Percentiles rank a stretch among this genome's conserved stretches.
Conservation (phyloP, 1,284 basidiomycete genomes). For the Mycosarcoma mackinlayi region DNA sequence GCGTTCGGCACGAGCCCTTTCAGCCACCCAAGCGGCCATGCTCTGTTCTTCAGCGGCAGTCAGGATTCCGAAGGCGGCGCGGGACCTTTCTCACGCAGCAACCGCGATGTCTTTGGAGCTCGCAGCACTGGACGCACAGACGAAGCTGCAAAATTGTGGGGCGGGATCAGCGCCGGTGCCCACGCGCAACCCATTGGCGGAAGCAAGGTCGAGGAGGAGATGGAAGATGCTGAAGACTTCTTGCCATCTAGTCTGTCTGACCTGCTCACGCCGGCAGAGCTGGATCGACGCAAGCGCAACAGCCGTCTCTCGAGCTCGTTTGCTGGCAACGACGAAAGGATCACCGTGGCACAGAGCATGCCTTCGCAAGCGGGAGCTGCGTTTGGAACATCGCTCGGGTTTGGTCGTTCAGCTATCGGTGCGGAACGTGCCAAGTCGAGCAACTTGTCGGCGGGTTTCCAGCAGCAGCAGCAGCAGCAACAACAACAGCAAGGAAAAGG, state of each 20-base stretch:
- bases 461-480: constrained; percentile 26
- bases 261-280: constrained; percentile 65
- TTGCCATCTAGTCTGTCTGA: constrained; percentile 66
- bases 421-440: constrained; percentile 39
- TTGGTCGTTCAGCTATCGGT: constrained; percentile 27
- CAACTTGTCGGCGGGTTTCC: constrained; percentile 47
- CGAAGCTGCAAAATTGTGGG: constrained; percentile 42
- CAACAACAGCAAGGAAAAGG: constrained; percentile 5
- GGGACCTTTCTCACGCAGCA: constrained; percentile 40
- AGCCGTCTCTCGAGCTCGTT: constrained; percentile 38
- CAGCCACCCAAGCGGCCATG: constrained; percentile 61
- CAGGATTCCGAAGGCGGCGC: constrained; percentile 54
- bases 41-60: constrained; percentile 62
- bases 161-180: constrained; percentile 14
- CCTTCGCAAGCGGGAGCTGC: constrained; percentile 38
- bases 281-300: constrained; percentile 57
- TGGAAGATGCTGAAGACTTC: constrained; percentile 71
- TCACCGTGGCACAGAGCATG: constrained; percentile 55
- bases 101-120: constrained; percentile 36
- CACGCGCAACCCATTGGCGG: constrained; percentile 7
- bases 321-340: constrained; percentile 27
- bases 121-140: constrained; percentile 45
- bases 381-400: constrained; percentile 30
- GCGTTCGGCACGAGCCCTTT: constrained; percentile 66
- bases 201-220: constrained; percentile 39